These are phyloP conservation scores for Hysterium pulicare DNA, from an alignment of 2,329 filamentous ascomycete genomes.

Conservation along the genomic window DNA sequence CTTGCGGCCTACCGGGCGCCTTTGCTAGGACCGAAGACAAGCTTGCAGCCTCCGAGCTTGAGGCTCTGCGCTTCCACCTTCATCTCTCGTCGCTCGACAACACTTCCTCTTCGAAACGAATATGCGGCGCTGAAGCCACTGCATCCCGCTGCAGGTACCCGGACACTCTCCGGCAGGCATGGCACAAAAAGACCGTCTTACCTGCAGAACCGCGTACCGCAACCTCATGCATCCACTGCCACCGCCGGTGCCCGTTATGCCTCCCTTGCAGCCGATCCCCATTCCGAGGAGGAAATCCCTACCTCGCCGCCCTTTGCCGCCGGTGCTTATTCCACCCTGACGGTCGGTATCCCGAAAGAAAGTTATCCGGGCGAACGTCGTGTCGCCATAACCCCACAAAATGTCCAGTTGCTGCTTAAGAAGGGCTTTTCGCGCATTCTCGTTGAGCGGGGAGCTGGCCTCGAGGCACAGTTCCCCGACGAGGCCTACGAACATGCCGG, in stretches of 20 bases:
- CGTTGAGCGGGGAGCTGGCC: slow-evolving; percentile 77
- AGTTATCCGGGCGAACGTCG: slow-evolving; percentile 75
- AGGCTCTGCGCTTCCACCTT: slow-evolving; percentile 17
- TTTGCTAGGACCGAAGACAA: slow-evolving; percentile 22
- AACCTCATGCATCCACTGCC: slow-evolving; percentile 12
- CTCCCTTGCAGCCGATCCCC: slow-evolving; percentile 30
- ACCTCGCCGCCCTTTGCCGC: slow-evolving; percentile 34
- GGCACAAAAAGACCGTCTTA: slow-evolving; percentile 12
- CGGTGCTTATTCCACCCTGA: slow-evolving; percentile 66
- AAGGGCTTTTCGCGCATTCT: slow-evolving; percentile 78
- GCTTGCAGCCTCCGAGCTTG: slow-evolving; percentile 15
- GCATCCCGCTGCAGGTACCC: slow-evolving; percentile 4
- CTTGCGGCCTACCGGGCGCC: slow-evolving; percentile 23
- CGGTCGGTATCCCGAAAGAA: slow-evolving; percentile 76
- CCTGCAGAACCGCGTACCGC: slow-evolving; percentile 29
- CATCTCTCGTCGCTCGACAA: slow-evolving; percentile 16
- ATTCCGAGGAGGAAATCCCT: slow-evolving; percentile 35
- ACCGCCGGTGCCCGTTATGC: slow-evolving; percentile 28
- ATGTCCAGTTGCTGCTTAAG: slow-evolving; percentile 76
- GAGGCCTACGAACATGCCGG: slow-evolving; percentile 74
- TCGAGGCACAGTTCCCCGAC: slow-evolving; percentile 72
- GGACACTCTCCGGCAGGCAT: slow-evolving; percentile 10
- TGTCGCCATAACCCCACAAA: slow-evolving; percentile 80
- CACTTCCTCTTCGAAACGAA: slow-evolving; percentile 18
- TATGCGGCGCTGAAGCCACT: slow-evolving; percentile 11